Evolutionary conservation across 768 basidiomycete genomes (phyloP).

Genomic region (Tephrocybe sp.): DNA sequence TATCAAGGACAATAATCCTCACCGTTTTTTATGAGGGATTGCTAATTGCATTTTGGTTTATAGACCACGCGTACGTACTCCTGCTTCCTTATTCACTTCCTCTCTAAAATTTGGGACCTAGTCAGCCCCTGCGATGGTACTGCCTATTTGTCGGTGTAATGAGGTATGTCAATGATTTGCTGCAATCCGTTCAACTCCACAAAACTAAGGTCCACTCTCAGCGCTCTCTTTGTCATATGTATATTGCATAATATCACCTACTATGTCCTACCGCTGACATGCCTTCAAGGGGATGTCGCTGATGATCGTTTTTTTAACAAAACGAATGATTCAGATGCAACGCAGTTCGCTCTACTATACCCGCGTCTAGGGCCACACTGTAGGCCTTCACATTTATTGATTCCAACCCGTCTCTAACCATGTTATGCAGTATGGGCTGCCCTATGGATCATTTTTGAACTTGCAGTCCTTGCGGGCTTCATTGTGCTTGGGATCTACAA

Average conservation of each 20-base stretch:
- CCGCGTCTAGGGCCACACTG: constrained; percentile 71
- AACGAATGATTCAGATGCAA: constrained; percentile 89
- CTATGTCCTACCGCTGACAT: no score
- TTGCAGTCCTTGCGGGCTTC: constrained; percentile 73
- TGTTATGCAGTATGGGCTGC: constrained; percentile 65
- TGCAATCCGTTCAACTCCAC: background rate
- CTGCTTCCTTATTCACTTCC: background rate
- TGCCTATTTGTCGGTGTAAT: constrained; percentile 80
- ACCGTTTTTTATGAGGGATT: constrained; percentile 82
- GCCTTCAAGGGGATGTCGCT: constrained; percentile 76
- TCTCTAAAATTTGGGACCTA: constrained; percentile 24
- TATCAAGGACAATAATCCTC: constrained; percentile 74
- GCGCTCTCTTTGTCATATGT: constrained; percentile 88
- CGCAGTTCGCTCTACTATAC: constrained; percentile 79
- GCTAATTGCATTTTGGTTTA: constrained; percentile 92
- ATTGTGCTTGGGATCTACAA: constrained; percentile 75
- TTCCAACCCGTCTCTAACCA: constrained; percentile 23
- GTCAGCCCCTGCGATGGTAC: constrained; percentile 81
- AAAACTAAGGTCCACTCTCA: constrained; percentile 22
- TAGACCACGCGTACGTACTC: constrained; percentile 76
- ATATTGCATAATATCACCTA: no score
- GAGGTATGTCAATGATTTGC: constrained; percentile 52
- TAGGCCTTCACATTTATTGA: constrained; percentile 29
- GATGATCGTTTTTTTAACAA: constrained; percentile 96
- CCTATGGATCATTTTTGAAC: constrained; percentile 80